Conservation (phyloP, 345 rosid genomes). For the Hibiscus tridactylites region DNA sequence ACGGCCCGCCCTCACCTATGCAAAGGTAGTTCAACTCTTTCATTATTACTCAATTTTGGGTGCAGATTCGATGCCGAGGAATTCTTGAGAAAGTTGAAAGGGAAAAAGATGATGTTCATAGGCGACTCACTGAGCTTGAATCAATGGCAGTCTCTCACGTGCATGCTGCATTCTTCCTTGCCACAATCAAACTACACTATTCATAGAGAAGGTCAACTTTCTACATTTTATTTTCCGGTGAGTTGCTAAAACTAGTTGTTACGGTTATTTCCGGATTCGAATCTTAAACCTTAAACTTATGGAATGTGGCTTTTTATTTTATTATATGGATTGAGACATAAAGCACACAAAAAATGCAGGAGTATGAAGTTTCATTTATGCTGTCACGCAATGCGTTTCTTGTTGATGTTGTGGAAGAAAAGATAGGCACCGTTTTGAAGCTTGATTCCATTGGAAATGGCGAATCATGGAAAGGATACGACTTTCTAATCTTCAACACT, state of each 20-base stretch:
- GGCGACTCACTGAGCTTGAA: conserved; percentile 84
- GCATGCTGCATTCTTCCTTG: conserved; percentile 57
- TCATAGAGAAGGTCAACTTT: conserved; percentile 20
- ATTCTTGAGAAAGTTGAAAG: conserved; percentile 37
- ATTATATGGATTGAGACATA: too few species aligned
- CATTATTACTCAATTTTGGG: not conserved
- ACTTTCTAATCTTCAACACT: conserved; percentile 47
- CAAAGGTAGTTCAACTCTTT: not conserved
- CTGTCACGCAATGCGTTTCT: conserved; percentile 34
- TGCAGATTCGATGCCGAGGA: conserved; percentile 48
- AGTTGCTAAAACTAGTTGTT: not conserved
- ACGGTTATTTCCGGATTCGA: not conserved
- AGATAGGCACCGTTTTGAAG: conserved; percentile 40
- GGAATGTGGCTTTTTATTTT: too few species aligned
- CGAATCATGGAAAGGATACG: conserved; percentile 48
- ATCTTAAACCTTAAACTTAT: too few species aligned
- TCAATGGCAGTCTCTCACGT: conserved; percentile 68
- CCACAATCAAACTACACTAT: conserved; percentile 35
- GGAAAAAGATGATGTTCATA: conserved; percentile 63
- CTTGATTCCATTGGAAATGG: conserved; percentile 44
- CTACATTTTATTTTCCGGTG: conserved; percentile 33
- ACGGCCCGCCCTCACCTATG: too few species aligned
- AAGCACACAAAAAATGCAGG: conserved; percentile 24
- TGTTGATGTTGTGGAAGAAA: conserved; percentile 43
- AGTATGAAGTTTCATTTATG: conserved; percentile 25